These are phyloP conservation scores for Epichloe coenophiala DNA, from an alignment of 2,329 filamentous ascomycete genomes.

Conservation along the genomic window DNA sequence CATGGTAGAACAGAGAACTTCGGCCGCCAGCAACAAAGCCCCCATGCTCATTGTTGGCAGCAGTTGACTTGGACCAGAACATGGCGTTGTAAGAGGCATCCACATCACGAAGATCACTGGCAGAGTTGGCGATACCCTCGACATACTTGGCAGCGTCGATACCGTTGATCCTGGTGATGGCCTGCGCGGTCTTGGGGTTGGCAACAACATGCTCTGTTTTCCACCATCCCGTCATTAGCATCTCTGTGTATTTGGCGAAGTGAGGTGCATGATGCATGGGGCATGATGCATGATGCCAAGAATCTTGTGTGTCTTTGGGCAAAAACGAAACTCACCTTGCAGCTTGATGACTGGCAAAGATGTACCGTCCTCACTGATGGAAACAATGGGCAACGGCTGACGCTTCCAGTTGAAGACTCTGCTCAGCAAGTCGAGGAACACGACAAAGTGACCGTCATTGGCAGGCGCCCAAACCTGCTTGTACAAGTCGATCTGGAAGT, in stretches of 20 bases:
- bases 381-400: conserved; percentile 23
- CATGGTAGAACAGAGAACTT: conserved; percentile 13
- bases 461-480: conserved; percentile 32
- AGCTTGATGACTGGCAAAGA: conserved; percentile 11
- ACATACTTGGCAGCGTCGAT: conserved; percentile 12
- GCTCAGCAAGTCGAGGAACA: conserved; percentile 8
- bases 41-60: conserved; percentile 10
- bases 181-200: conserved; percentile 9
- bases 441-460: conserved; percentile 50
- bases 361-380: conserved; percentile 19
- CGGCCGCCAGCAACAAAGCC: conserved; percentile 20
- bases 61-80: conserved; percentile 17
- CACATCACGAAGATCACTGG: conserved; percentile 12
- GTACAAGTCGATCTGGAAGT: conserved; percentile 41
- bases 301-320: not conserved
- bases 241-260: not conserved
- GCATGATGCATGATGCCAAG: too few relatives aligned
- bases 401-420: conserved; percentile 8
- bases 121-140: conserved; percentile 9
- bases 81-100: conserved; percentile 24
- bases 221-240: not conserved
- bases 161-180: conserved; percentile 16
- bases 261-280: too few relatives aligned
- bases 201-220: conserved; percentile 11
- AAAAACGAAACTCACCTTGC: conserved; percentile 6